These are phyloP conservation scores for Ascochyta lentis DNA, from an alignment of 2,329 filamentous ascomycete genomes.

Conservation along the genomic window DNA sequence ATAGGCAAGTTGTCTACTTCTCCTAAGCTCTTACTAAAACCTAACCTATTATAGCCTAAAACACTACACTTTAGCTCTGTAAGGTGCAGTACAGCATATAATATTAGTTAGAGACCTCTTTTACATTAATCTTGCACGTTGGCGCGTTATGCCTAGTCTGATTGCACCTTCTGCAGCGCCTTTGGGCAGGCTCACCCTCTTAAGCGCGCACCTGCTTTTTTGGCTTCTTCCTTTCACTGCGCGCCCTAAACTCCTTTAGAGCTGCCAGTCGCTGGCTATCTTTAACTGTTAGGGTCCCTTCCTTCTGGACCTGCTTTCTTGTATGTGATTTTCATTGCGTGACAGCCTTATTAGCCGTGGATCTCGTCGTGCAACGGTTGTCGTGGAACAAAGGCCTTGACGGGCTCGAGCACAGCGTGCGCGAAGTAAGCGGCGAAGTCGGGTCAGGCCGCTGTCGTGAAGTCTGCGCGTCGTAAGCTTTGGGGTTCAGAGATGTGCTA, in stretches of 20 bases:
- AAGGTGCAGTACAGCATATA: background rate
- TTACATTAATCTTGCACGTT: slow-evolving; percentile 9
- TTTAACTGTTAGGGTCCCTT: too few relatives aligned
- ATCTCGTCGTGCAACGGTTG: slow-evolving; percentile 14
- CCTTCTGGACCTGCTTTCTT: too few relatives aligned
- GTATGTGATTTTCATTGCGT: too few relatives aligned
- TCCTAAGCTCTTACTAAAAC: too few relatives aligned
- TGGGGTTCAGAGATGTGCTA: background rate
- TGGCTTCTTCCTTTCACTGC: too few relatives aligned
- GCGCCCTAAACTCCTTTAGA: too few relatives aligned
- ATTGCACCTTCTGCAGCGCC: slow-evolving; percentile 4
- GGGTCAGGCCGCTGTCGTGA: background rate
- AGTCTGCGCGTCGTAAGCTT: background rate
- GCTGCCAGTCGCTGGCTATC: too few relatives aligned
- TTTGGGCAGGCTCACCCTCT: background rate
- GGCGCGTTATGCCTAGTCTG: slow-evolving; percentile 2
- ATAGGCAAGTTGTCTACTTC: too few relatives aligned
- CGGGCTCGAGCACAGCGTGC: slow-evolving; percentile 16
- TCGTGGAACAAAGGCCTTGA: slow-evolving; percentile 15
- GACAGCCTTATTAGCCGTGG: too few relatives aligned
- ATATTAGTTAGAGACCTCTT: background rate
- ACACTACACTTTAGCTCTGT: slow-evolving; percentile 1
- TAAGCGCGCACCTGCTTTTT: background rate
- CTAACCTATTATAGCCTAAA: background rate
- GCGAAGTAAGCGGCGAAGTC: slow-evolving; percentile 18